These are phyloP conservation scores for Colletotrichum sp. DNA, from an alignment of 2,329 filamentous ascomycete genomes.

Conservation along the genomic window DNA sequence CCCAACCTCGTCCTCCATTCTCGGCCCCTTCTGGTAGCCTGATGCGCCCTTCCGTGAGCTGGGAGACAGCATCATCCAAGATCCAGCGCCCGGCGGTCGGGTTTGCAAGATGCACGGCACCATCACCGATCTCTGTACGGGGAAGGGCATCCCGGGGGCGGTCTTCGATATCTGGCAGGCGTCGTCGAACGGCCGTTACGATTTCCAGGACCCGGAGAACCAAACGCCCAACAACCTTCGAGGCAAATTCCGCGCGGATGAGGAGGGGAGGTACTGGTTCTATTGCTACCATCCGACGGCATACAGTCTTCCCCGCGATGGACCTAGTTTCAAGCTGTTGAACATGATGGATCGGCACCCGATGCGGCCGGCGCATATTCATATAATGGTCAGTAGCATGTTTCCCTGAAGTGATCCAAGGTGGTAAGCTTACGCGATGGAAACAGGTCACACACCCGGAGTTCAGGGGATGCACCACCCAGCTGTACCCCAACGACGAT, in stretches of 20 bases:
- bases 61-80: background rate
- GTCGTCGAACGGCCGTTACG: constrained; percentile 76
- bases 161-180: constrained; percentile 29
- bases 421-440: background rate
- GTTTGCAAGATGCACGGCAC: background rate
- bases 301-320: background rate
- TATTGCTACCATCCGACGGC: background rate
- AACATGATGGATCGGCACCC: background rate
- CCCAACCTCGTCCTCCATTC: background rate
- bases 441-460: constrained; percentile 54
- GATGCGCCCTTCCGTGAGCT: background rate
- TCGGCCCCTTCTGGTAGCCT: background rate
- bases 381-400: background rate
- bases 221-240: constrained; percentile 77
- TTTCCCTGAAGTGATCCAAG: background rate
- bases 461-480: constrained; percentile 75
- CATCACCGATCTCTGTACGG: background rate
- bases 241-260: constrained; percentile 75
- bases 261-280: constrained; percentile 67
- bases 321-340: background rate
- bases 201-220: constrained; percentile 75
- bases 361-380: background rate
- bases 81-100: background rate
- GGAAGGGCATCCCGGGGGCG: background rate
- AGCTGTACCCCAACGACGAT: constrained; percentile 75